These are phyloP conservation scores for Trichosporon inkin DNA, from an alignment of 1,284 basidiomycete species.

Conservation along the genomic window DNA sequence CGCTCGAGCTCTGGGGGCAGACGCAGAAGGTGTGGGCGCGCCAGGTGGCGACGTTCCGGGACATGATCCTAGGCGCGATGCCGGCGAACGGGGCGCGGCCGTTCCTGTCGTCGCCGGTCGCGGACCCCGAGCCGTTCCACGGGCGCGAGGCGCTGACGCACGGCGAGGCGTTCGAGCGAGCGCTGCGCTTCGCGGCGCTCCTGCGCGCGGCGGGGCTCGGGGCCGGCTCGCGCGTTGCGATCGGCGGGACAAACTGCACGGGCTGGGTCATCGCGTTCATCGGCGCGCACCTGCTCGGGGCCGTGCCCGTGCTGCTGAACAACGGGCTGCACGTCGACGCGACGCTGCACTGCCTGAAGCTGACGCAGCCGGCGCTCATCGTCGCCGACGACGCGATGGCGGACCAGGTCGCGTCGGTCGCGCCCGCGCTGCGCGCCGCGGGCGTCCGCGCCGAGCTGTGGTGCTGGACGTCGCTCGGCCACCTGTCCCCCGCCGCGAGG, in stretches of 20 bases:
- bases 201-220: conserved; percentile 31
- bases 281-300: conserved; percentile 42
- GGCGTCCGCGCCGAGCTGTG: conserved; percentile 8
- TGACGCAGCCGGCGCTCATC: conserved; percentile 30
- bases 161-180: conserved; percentile 27
- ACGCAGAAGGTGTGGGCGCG: conserved; percentile 5
- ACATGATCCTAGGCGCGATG: background rate
- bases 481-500: background rate
- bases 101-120: conserved; percentile 38
- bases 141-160: conserved; percentile 29
- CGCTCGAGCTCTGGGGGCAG: background rate
- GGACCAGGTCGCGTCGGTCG: conserved; percentile 23
- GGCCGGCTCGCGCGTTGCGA: conserved; percentile 33
- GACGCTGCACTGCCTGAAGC: conserved; percentile 27
- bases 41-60: background rate
- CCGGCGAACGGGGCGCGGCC: background rate
- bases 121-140: conserved; percentile 2
- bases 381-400: conserved; percentile 36
- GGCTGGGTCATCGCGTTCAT: conserved; percentile 38
- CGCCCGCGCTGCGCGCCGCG: background rate
- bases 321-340: conserved; percentile 11
- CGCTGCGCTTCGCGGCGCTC: conserved; percentile 32
- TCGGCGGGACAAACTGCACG: conserved; percentile 39
- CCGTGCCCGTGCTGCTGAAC: conserved; percentile 36
- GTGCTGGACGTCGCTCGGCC: conserved; percentile 11